phyloP scores from a whole-genome alignment of 1,284 basidiomycete species.

The Singerocomus rubriflavus region DNA sequence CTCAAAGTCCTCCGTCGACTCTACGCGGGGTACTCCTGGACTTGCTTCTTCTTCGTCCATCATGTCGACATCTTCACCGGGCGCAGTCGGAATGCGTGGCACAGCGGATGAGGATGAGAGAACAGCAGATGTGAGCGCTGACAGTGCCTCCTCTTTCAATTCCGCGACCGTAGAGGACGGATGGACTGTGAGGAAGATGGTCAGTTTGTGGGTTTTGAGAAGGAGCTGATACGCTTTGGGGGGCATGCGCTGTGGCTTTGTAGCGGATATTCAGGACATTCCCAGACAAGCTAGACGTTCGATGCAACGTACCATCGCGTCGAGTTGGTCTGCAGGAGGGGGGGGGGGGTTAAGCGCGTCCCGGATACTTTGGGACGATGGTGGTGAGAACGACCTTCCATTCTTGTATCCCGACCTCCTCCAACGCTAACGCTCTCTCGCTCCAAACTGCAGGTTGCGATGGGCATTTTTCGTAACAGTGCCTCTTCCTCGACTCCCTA shows the following conservation, averaged over 20 bases:
- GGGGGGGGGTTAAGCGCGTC: no score
- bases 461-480: constrained; percentile 51
- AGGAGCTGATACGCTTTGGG: constrained; percentile 63
- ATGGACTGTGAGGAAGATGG: constrained; percentile 55
- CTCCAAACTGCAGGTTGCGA: constrained; percentile 30
- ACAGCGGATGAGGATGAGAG: constrained; percentile 13
- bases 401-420: constrained; percentile 19
- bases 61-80: constrained; percentile 27
- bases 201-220: constrained; percentile 68
- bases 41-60: constrained; percentile 6
- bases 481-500: constrained; percentile 46
- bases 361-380: neutral
- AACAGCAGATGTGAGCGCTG: constrained; percentile 54
- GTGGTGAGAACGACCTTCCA: constrained; percentile 26
- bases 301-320: constrained; percentile 26
- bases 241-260: constrained; percentile 40
- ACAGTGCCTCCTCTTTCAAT: constrained; percentile 60
- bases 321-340: neutral
- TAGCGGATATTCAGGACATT: neutral
- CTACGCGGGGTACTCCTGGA: constrained; percentile 45
- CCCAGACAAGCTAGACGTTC: neutral
- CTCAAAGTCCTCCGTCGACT: constrained; percentile 57
- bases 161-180: constrained; percentile 52
- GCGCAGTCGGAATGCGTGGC: constrained; percentile 21
- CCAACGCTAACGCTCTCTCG: constrained; percentile 6